Evolutionary conservation across 768 basidiomycete species (phyloP), one percentile per base, ranked within the genome.

Genomic region (Tulasnella sp.): DNA sequence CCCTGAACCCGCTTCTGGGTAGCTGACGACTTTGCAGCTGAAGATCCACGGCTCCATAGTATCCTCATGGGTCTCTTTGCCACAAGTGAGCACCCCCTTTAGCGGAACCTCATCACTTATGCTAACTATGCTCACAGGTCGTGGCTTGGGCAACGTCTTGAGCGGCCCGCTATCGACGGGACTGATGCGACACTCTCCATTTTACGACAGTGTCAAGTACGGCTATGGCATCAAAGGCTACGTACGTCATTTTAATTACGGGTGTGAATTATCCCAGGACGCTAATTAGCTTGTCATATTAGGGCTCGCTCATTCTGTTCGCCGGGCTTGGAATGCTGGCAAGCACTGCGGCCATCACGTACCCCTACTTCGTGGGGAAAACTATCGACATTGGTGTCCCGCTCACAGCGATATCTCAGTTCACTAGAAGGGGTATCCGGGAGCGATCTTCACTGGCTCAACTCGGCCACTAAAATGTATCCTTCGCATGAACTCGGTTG

Each of bases 301-400:
- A 69, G 64, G 77, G 77, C 69, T 72, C 77, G n/a, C 58, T 78
- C 22, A 78, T 78, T 41, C 42, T 78, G 58, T 78, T 78, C 40
- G 40, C 77, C 31, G 77, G 77, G 22, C 24, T 64, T 5, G 14
- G 60, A 1, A 64, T 78, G 60, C 14, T 78, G n/a, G 77, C 69
- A 20, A 78, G 77, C 77, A 78, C 77, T 31, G 60, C 60, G 1
- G 77, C 77, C 20, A 54, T 46, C 44, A 60, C 77, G 1, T 78
- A 78, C 31, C 77, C 77, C 3, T 42, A 58, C 34, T 78, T 78
- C 34, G 18, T 22, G 12, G 34, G 64, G 28, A 69, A 69, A 34
- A 69, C 64, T 37, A 69, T 69, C 31, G 64, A 69, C 12, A 69
- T 69, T 9, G 64, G 37, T 34, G 64, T 69, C 31, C 64, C 64